Evolutionary conservation across 768 basidiomycete species (phyloP).

Genomic region (Pseudohyphozyma bogoriensis): DNA sequence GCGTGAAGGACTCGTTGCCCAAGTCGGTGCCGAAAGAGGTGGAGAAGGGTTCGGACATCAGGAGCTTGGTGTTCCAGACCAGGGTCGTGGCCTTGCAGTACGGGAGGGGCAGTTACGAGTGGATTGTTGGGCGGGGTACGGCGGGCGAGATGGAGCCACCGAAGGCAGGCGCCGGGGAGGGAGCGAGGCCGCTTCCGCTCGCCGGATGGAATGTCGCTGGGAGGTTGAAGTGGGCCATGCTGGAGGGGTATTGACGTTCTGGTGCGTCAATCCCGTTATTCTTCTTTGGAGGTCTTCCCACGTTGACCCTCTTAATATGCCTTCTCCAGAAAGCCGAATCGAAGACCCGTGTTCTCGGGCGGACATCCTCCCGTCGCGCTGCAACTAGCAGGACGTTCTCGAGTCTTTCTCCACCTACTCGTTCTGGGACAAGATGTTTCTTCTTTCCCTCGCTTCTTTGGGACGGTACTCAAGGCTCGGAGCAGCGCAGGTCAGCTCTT

Average conservation of each 20-base stretch:
- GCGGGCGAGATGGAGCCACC: background rate
- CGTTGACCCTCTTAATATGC: too few relatives aligned
- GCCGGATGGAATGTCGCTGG: background rate
- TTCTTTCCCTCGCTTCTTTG: too few relatives aligned
- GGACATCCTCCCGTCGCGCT: too few relatives aligned
- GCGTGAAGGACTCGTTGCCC: background rate
- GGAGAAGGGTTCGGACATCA: background rate
- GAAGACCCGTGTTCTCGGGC: too few relatives aligned
- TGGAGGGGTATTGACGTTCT: background rate
- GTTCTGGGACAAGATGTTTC: too few relatives aligned
- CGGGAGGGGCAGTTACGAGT: background rate
- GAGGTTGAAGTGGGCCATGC: background rate
- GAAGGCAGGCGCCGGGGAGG: background rate
- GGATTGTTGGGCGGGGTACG: background rate
- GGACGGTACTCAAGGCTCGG: too few relatives aligned
- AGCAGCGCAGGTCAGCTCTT: too few relatives aligned
- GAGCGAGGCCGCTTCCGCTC: background rate
- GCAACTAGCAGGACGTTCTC: too few relatives aligned
- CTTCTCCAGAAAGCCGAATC: too few relatives aligned
- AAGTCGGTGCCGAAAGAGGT: background rate
- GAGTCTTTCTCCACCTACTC: too few relatives aligned
- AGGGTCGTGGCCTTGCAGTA: background rate
- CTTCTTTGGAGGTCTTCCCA: too few relatives aligned
- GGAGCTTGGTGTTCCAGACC: background rate
- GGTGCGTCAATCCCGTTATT: too few relatives aligned